These are phyloP conservation scores for Sporothrix pseudoabietina DNA, from an alignment of 2,329 filamentous ascomycete species.

Conservation along the genomic window DNA sequence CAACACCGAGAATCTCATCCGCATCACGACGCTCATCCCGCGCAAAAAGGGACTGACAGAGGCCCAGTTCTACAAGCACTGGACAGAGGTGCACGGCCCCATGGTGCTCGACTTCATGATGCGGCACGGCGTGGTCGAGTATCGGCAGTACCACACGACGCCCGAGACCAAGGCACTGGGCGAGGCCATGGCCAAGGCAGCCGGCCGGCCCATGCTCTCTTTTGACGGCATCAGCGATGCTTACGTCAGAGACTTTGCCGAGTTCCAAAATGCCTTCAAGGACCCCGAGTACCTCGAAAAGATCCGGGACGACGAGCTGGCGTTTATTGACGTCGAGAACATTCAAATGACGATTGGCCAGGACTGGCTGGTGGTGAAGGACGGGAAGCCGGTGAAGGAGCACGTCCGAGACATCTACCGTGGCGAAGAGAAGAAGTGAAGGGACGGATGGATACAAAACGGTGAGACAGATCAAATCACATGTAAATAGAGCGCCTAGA, in stretches of 20 bases:
- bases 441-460: no score
- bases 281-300: constrained; percentile 30
- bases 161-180: constrained; percentile 31
- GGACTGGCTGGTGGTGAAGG: constrained; percentile 29
- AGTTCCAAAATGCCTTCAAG: constrained; percentile 29
- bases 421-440: neutral
- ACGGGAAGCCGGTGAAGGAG: constrained; percentile 33
- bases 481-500: neutral
- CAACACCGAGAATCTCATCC: constrained; percentile 34
- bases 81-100: constrained; percentile 34
- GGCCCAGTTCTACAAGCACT: constrained; percentile 35
- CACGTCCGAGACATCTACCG: constrained; percentile 25
- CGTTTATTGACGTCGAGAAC: constrained; percentile 31
- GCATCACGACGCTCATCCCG: constrained; percentile 34
- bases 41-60: constrained; percentile 33
- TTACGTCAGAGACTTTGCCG: constrained; percentile 30
- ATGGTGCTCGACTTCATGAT: constrained; percentile 35
- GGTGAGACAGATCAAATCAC: neutral
- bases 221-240: constrained; percentile 31
- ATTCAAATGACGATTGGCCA: constrained; percentile 31
- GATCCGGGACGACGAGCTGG: constrained; percentile 31
- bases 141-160: constrained; percentile 32
- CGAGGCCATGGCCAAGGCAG: constrained; percentile 31
- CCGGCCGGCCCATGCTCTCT: constrained; percentile 29
- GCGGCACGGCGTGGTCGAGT: constrained; percentile 33